These are phyloP conservation scores for Dactylellina leptospora DNA, from an alignment of 2,329 filamentous ascomycete genomes.

Conservation along the genomic window DNA sequence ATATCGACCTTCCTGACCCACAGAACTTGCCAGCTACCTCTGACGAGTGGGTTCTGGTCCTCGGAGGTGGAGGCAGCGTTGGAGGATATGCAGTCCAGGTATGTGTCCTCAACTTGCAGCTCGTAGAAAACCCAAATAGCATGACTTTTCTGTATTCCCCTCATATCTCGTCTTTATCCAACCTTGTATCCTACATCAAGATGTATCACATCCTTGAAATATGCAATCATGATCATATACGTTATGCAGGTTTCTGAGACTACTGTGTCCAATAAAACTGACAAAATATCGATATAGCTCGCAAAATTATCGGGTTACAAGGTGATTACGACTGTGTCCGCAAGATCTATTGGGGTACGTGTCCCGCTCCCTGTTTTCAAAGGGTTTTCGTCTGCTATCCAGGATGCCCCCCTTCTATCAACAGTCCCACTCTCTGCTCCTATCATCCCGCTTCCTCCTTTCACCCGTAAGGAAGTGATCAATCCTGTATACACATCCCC, in stretches of 20 bases:
- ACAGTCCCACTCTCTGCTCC: too few species aligned
- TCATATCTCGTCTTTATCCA: background rate
- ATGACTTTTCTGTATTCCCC: background rate
- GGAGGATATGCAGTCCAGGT: conserved; percentile 45
- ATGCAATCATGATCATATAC: too few species aligned
- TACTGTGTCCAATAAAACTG: too few species aligned
- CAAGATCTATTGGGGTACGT: conserved; percentile 34
- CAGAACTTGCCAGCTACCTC: conserved; percentile 41
- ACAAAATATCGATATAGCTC: conserved; percentile 30
- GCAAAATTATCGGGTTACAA: conserved; percentile 49
- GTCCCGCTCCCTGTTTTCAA: background rate
- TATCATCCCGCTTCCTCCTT: too few species aligned
- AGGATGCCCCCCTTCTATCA: too few species aligned
- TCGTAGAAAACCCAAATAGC: background rate
- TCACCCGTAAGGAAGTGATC: too few species aligned
- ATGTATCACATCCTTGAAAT: too few species aligned
- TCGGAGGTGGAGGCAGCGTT: conserved; percentile 47
- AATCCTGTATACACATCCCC: too few species aligned
- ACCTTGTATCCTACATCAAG: background rate
- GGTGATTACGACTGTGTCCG: conserved; percentile 44
- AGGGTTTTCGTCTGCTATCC: background rate
- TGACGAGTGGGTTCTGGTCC: conserved; percentile 44
- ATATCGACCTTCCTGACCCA: conserved; percentile 33
- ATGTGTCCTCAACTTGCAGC: conserved; percentile 5
- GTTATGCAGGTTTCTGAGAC: too few species aligned